phyloP scores from a whole-genome alignment of 495 filamentous ascomycete genomes.

The Haplographium delicatum region DNA sequence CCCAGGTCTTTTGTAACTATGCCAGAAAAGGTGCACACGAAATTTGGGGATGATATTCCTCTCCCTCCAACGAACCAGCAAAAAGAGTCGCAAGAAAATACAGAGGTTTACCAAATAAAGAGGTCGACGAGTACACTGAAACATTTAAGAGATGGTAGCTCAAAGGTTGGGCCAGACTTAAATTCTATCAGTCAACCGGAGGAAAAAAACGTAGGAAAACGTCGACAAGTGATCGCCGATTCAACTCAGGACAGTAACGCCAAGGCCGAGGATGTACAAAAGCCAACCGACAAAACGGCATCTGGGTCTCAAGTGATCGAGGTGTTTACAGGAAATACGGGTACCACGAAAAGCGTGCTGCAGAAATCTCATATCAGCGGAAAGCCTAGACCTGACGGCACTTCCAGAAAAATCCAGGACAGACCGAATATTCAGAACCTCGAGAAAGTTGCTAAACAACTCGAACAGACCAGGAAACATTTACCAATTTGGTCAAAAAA shows the following conservation, averaged over 20 bases:
- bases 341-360: background rate
- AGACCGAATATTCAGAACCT: constrained; percentile 2
- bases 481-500: constrained; percentile 79
- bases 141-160: constrained; percentile 17
- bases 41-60: constrained; percentile 32
- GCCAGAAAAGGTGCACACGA: constrained; percentile 45
- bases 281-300: background rate
- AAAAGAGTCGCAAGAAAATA: background rate
- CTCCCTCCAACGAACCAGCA: background rate
- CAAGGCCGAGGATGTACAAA: background rate
- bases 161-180: constrained; percentile 5
- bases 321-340: background rate
- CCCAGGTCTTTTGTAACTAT: too few relatives aligned
- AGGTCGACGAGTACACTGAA: constrained; percentile 16
- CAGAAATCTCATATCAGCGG: background rate
- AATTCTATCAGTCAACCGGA: background rate
- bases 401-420: background rate
- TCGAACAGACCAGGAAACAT: constrained; percentile 39
- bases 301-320: too few relatives aligned
- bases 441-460: constrained; percentile 10
- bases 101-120: background rate
- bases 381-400: background rate
- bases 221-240: background rate
- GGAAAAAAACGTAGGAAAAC: background rate
- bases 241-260: background rate